A percentile compares a stretch with the other conserved stretches of the same genome.
Conservation (phyloP, 257 asterid species). For the Ballota nigra region DNA sequence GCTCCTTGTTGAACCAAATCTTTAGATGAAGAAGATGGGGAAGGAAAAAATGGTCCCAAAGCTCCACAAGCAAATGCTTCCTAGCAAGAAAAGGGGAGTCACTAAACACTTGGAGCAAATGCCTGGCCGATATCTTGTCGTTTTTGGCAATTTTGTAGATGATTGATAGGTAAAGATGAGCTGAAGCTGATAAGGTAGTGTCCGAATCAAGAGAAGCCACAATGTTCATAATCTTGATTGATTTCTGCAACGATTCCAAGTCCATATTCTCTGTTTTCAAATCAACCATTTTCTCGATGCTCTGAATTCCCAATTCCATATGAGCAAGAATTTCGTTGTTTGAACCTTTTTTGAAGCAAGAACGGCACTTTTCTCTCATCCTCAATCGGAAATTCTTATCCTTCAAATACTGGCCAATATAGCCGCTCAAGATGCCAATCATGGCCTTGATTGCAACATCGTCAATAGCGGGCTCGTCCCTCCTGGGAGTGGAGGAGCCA, state of each 20-base stretch:
- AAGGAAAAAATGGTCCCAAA: slow-evolving; percentile 84
- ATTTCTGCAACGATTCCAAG: slow-evolving; percentile 40
- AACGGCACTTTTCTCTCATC: slow-evolving; percentile 45
- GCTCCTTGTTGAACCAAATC: slow-evolving; percentile 68
- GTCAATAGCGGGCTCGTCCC: slow-evolving; percentile 59
- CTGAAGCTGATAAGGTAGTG: slow-evolving; percentile 55
- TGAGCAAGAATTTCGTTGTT: slow-evolving; percentile 35
- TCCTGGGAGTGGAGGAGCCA: slow-evolving; percentile 33
- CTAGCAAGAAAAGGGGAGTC: slow-evolving; percentile 67
- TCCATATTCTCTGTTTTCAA: slow-evolving; percentile 34
- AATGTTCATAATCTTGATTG: slow-evolving; percentile 46
- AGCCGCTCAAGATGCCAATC: slow-evolving; percentile 58
- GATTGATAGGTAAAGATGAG: slow-evolving; percentile 67
- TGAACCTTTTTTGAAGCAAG: slow-evolving; percentile 35
- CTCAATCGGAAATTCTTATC: slow-evolving; percentile 40
- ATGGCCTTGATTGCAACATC: slow-evolving; percentile 66
- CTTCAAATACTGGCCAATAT: slow-evolving; percentile 45
- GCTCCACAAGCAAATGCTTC: slow-evolving; percentile 63
- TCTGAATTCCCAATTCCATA: slow-evolving; percentile 51
- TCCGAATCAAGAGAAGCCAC: slow-evolving; percentile 42
- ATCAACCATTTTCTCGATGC: slow-evolving; percentile 51
- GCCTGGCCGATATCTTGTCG: slow-evolving; percentile 56
- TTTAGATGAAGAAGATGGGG: slow-evolving; percentile 87
- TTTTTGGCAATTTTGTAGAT: slow-evolving; percentile 53
- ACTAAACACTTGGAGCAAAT: slow-evolving; percentile 54